phyloP scores from a whole-genome alignment of 2,329 filamentous ascomycete species.

The Cordyceps cicadae region DNA sequence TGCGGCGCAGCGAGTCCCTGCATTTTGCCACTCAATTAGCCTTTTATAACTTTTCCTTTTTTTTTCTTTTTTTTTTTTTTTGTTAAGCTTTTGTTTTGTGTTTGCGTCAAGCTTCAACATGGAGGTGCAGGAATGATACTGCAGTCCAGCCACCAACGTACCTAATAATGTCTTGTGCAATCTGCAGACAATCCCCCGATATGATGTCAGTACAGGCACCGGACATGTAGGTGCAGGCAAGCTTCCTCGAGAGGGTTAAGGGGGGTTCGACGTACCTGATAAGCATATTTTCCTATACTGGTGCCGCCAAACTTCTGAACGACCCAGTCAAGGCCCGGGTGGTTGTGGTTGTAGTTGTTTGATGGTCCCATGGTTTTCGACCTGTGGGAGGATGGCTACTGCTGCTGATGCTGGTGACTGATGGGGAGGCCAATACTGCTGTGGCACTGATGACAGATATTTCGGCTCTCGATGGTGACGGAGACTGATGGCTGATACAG shows the following conservation, averaged over 20 bases:
- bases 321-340: background rate
- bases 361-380: background rate
- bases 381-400: background rate
- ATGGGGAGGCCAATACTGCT: too few relatives aligned
- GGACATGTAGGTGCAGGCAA: background rate
- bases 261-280: background rate
- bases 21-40: conserved; percentile 2
- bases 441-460: too few relatives aligned
- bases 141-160: background rate
- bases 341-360: background rate
- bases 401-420: too few relatives aligned
- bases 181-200: background rate
- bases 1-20: background rate
- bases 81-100: too few relatives aligned
- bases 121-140: background rate
- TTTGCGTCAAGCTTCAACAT: background rate
- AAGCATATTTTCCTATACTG: conserved; percentile 3
- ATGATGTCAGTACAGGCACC: background rate
- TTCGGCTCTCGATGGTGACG: too few relatives aligned
- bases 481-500: too few relatives aligned
- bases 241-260: background rate
- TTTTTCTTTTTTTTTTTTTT: background rate
- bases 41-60: background rate
- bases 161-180: background rate
- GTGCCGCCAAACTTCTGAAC: conserved; percentile 6